These are phyloP conservation scores for Dothideomycetes sp. DNA, from an alignment of 2,329 filamentous ascomycete genomes.

Conservation along the genomic window DNA sequence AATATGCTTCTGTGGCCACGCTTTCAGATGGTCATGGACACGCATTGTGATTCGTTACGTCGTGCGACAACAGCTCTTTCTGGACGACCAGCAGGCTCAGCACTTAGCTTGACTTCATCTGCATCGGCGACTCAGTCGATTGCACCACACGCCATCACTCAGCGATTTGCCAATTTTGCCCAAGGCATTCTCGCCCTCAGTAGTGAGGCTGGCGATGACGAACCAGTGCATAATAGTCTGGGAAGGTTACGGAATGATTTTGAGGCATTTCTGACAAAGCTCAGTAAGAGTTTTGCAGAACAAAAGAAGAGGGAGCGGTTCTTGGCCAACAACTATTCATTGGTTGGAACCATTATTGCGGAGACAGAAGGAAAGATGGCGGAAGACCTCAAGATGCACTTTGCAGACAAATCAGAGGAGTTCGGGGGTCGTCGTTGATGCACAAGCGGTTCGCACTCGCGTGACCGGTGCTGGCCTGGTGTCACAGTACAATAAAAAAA, in stretches of 20 bases:
- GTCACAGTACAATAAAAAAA: no score
- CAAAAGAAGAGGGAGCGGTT: slow-evolving; percentile 76
- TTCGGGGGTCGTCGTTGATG: slow-evolving; percentile 4
- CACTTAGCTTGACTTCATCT: slow-evolving; percentile 46
- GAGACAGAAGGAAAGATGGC: slow-evolving; percentile 64
- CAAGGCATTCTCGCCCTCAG: slow-evolving; percentile 77
- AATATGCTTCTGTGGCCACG: slow-evolving; percentile 96
- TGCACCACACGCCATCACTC: slow-evolving; percentile 84
- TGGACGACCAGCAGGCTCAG: slow-evolving; percentile 40
- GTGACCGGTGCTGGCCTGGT: no score
- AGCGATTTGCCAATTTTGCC: slow-evolving; percentile 88
- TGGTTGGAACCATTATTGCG: slow-evolving; percentile 82
- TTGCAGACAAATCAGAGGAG: slow-evolving; percentile 49
- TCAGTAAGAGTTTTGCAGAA: slow-evolving; percentile 68
- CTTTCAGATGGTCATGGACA: slow-evolving; percentile 87
- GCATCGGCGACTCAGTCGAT: slow-evolving; percentile 57
- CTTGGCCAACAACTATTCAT: slow-evolving; percentile 89
- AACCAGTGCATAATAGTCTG: slow-evolving; percentile 78
- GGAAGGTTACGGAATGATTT: slow-evolving; percentile 69
- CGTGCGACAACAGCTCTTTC: slow-evolving; percentile 42
- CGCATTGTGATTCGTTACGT: slow-evolving; percentile 80
- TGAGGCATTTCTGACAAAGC: slow-evolving; percentile 69
- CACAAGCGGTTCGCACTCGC: no score
- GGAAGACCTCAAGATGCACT: slow-evolving; percentile 64
- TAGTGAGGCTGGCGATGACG: slow-evolving; percentile 85